Evolutionary conservation across 768 basidiomycete genomes (phyloP).

Genomic region (Leccinum subgranulosum): DNA sequence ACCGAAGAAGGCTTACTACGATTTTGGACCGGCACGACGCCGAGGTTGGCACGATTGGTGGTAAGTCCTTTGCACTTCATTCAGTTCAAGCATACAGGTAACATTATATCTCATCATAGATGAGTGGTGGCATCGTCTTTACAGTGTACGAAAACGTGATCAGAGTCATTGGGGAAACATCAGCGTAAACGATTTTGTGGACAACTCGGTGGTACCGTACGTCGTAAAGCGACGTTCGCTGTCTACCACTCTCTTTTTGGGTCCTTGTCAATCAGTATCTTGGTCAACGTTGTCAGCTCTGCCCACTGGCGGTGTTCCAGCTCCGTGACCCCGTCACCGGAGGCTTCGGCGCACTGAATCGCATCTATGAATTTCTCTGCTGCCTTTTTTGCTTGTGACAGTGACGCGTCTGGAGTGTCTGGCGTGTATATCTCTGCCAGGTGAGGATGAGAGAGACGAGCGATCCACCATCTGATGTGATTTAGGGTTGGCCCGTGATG

Average conservation of each 20-base stretch:
- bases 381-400: constrained; percentile 7
- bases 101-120: constrained; percentile 38
- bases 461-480: constrained; percentile 17
- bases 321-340: constrained; percentile 9
- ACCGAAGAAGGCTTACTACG: constrained; percentile 89
- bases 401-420: neutral
- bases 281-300: constrained; percentile 18
- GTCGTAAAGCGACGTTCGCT: neutral
- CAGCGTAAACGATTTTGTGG: constrained; percentile 2
- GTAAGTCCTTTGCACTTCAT: constrained; percentile 41
- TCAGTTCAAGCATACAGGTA: neutral
- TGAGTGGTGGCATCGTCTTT: constrained; percentile 92
- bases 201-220: neutral
- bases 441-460: constrained; percentile 16
- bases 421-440: constrained; percentile 16
- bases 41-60: constrained; percentile 79
- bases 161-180: constrained; percentile 37
- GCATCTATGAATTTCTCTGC: constrained; percentile 12
- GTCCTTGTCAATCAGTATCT: constrained; percentile 12
- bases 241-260: neutral
- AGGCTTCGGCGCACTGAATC: constrained; percentile 9
- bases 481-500: neutral
- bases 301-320: constrained; percentile 18
- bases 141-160: constrained; percentile 88
- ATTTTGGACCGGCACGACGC: constrained; percentile 98